Evolutionary conservation across 2,329 filamentous ascomycete species (phyloP).

Genomic region (Emergomyces pasteurianus): DNA sequence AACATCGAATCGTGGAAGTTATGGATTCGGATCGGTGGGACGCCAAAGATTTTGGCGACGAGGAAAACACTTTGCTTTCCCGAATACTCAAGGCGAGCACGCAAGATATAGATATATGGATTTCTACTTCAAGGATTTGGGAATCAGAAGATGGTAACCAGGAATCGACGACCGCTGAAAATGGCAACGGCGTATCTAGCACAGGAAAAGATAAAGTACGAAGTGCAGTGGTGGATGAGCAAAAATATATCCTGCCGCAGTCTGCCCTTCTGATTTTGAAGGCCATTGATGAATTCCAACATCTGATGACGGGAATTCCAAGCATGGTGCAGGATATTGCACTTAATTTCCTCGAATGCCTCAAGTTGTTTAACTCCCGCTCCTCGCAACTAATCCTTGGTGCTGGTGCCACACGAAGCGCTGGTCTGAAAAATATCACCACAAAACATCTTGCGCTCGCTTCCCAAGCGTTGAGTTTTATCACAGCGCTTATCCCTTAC

Average conservation of each 20-base stretch:
- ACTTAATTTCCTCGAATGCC: slow-evolving; percentile 65
- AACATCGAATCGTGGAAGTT: slow-evolving; percentile 43
- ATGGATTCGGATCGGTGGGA: slow-evolving; percentile 55
- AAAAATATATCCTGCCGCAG: slow-evolving; percentile 73
- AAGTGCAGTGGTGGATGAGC: slow-evolving; percentile 67
- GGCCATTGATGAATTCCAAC: slow-evolving; percentile 71
- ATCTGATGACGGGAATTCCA: slow-evolving; percentile 72
- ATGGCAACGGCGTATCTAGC: slow-evolving; percentile 17
- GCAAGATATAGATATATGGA: slow-evolving; percentile 45
- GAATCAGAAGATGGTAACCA: slow-evolving; percentile 22
- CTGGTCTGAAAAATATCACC: slow-evolving; percentile 89
- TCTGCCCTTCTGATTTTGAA: slow-evolving; percentile 72
- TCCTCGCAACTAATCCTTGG: slow-evolving; percentile 94
- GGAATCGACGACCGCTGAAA: slow-evolving; percentile 16
- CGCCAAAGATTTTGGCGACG: slow-evolving; percentile 48
- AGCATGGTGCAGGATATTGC: slow-evolving; percentile 81
- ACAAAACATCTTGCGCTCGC: slow-evolving; percentile 90
- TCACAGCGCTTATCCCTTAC: slow-evolving; percentile 77
- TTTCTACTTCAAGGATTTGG: slow-evolving; percentile 41
- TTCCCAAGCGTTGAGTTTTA: slow-evolving; percentile 77
- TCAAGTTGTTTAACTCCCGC: slow-evolving; percentile 89
- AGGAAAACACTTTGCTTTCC: slow-evolving; percentile 39
- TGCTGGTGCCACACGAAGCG: slow-evolving; percentile 77
- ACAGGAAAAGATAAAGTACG: slow-evolving; percentile 51
- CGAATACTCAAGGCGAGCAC: slow-evolving; percentile 48